Evolutionary conservation across 768 basidiomycete species (phyloP), one percentile per base, ranked within the genome.

Genomic region (Imleria badia): DNA sequence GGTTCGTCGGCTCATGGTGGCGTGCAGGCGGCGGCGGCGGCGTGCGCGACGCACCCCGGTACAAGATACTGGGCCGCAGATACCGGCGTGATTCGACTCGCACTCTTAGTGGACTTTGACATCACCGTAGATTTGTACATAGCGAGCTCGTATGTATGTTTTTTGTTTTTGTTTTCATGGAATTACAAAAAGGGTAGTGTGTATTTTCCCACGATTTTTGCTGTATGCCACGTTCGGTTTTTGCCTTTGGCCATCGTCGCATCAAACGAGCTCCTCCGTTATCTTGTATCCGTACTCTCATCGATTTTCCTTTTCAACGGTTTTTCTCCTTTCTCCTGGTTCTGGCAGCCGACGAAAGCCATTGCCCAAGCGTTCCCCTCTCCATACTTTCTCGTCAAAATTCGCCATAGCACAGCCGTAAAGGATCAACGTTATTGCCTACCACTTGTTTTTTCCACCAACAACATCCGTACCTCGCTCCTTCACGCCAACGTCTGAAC

Each of bases 221-320:
- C 54, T 48, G 58, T 44, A 62, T 52, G 55, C 60, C 52, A 58
- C 62, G 69, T 69, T 69, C 61, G 69, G 68, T 63, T 63, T 68
- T 68, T 68, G 67, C 60, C 63, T 69, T 65, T 56, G 48, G 51
- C 58, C 52, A 48, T 50, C 60, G 64, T 55, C 56, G 65, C 67
- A 69, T 71, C 68, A 60, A 58, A 61, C 64, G 55, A 68, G 55
- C 58, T 51, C 60, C 50, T 58, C 63, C 69, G 69, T 71, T 71
- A 71, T 71, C 69, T 62, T 71, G 59, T 57, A 60, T 66, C 68
- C 68, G 58, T 56, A 56, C 56, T 50, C 59, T 58, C 71, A 71
- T 71, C 69, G 71, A 71, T 71, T 69, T 65, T 64, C 55, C 56
- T 54, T 54, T 49, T 31, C 41, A 3, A 15, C 60, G 12, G 30